Base-by-base conservation (phyloP, 306 rosid species). In the Quercus cerris region DNA sequence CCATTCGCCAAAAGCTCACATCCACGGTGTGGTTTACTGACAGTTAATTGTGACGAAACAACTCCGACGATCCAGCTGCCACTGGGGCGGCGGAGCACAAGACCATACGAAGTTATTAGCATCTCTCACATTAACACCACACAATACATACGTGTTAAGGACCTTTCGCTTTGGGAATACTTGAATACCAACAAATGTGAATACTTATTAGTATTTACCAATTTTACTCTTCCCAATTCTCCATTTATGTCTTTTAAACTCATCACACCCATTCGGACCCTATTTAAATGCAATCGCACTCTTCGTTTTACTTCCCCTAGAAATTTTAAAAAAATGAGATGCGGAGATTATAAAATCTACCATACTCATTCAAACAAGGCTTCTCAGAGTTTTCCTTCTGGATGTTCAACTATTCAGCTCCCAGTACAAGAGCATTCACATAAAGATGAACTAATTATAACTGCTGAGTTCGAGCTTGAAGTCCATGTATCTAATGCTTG, bases 331-430 rank as follows among this genome's bases (percentile, higher is more conserved):
- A 13, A 0, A 7, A 23, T 14, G 28, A 11, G 20, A 0, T 51
- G 69, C 22, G 22, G 10, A 3, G 6, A 59, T 6, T 20, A 49
- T 22, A 28, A 74, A 41, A 38, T 84, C 67, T 84, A 35, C 81
- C 22, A 6, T 3, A 7, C 0, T 33, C 56, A 1, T 20, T 4
- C 12, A 8, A 4, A 12, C 2, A 11, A 10, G 0, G 17, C 59
- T 0, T 0, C 14, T 1, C 70, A 0, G 13, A 38, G 56, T 23
- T 58, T 75, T 57, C 73, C 70, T 41, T 15, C 3, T 14, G 33
- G n/a, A n/a, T 82, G 87, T 75, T 75, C 88, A 6, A 56, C 9
- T n/a, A 58, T 76, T 46, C 10, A 4, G 8, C 87, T 87, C 74
- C 93, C 90, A 64, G 15, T 9, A 25, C 23, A 58, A 8, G 15